phyloP scores from a whole-genome alignment of 768 basidiomycete species.

The Multifurca ochricompacta region DNA sequence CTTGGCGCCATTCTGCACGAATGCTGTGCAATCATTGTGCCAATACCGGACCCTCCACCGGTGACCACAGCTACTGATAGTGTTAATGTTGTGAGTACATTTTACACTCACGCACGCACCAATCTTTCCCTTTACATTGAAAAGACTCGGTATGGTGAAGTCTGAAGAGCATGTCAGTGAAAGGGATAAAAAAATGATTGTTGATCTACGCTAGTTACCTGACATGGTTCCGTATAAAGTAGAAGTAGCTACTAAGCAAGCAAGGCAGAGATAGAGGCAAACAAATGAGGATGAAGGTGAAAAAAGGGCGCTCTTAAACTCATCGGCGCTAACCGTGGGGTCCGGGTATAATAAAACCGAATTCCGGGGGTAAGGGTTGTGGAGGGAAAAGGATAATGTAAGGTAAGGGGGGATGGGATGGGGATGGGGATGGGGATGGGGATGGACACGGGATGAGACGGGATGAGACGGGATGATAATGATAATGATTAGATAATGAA shows the following conservation, averaged over 20 bases:
- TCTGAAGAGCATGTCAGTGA: constrained; percentile 1
- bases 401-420: no score
- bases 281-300: not conserved
- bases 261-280: not conserved
- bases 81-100: not conserved
- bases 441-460: no score
- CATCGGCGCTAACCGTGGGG: no score
- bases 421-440: no score
- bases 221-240: constrained; percentile 3
- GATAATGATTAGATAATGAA: no score
- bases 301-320: not conserved
- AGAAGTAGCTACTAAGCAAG: no score
- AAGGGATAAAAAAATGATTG: not conserved
- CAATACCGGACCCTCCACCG: constrained; percentile 78
- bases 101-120: constrained; percentile 1
- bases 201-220: not conserved
- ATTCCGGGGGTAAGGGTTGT: no score
- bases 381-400: no score
- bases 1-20: constrained; percentile 78
- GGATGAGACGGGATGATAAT: no score
- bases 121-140: constrained; percentile 20
- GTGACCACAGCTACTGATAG: constrained; percentile 56
- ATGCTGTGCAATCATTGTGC: constrained; percentile 79
- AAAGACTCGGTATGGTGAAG: constrained; percentile 13
- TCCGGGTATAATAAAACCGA: no score